Evolutionary conservation across 768 basidiomycete species (phyloP), one percentile per base, ranked within the genome.

Genomic region (Phlegmacium glaucopus): DNA sequence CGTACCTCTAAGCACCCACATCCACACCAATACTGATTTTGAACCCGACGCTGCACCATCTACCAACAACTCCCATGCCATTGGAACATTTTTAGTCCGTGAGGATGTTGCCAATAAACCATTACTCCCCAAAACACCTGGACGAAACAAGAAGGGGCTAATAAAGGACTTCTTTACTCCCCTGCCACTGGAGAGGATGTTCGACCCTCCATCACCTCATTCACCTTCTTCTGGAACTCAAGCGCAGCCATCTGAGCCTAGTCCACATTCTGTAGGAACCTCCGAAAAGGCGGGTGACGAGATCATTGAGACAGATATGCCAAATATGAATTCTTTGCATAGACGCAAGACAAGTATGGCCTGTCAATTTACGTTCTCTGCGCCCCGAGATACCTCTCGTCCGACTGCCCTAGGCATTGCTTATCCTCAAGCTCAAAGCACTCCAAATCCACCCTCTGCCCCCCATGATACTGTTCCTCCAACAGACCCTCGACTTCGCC

Each of bases 161-260:
- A 76, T 83, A 39, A 91, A 87, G 66, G 83, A 88, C 65, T 81
- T 97, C 61, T 97, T 97, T 71, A 90, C 85, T 46, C 91, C 92
- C 0, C 63, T 93, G 45, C 84, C 86, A 18, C 74, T 96, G 8
- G 93, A 96, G 66, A 79, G 77, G 46, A 92, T 96, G 90, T 96
- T 95, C 55, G 89, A 94, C 51, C 94, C 94, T 7, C 94, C 94
- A 1, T 90, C 91, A 6, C 90, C 90, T 4, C 89, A 87, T 5
- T 58, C 64, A 13, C 54, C 56, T 8, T 42, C 48, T 9, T 42
- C 48, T 9, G 52, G 47, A 30, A 28, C 46, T 11, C 42, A 42
- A 55, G 50, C 58, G 34, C 51, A 29, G 42, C 50, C 45, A 15
- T 49, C 49, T 15, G 38, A 46, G 26, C 47, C 52, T 42, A 44